Percentiles rank a stretch among this genome's conserved stretches.
phyloP scores from a whole-genome alignment of 805 yeast genomes.

The Maudiozyma saulgeensis region DNA sequence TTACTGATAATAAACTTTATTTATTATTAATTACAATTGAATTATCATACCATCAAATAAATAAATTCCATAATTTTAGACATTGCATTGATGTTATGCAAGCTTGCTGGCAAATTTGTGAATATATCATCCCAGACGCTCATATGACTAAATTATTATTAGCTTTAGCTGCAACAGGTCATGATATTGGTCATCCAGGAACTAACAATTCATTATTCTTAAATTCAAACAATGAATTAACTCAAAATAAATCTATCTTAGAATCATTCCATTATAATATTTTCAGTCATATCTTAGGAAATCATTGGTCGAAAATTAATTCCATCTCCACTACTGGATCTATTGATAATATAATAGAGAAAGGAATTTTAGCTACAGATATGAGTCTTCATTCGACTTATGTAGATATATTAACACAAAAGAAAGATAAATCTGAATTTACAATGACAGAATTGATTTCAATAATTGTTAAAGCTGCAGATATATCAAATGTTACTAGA shows the following conservation, averaged over 20 bases:
- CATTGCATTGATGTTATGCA: constrained; percentile 95
- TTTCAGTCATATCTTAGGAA: constrained; percentile 41
- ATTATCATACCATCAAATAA: constrained; percentile 71
- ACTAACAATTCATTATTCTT: constrained; percentile 70
- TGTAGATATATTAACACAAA: constrained; percentile 38
- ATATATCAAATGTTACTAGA: constrained; percentile 86
- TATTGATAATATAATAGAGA: constrained; percentile 11
- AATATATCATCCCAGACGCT: constrained; percentile 10
- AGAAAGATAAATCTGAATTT: constrained; percentile 15
- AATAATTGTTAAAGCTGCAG: constrained; percentile 84
- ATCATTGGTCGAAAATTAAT: constrained; percentile 41
- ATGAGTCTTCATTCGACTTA: constrained; percentile 83
- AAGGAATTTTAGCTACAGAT: constrained; percentile 69
- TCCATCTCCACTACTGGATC: constrained; percentile 5
- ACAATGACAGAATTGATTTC: constrained; percentile 41
- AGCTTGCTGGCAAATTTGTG: constrained; percentile 60
- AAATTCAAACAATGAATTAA: constrained; percentile 49
- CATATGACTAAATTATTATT: constrained; percentile 47
- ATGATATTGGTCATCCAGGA: constrained; percentile 96
- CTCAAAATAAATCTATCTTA: constrained; percentile 57
- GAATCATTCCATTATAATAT: constrained; percentile 75
- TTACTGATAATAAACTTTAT: constrained; percentile 40
- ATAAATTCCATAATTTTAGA: constrained; percentile 89
- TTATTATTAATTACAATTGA: constrained; percentile 59
- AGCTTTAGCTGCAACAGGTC: constrained; percentile 80